phyloP scores from a whole-genome alignment of 2,329 filamentous ascomycete species.

The Alternaria arbusti region DNA sequence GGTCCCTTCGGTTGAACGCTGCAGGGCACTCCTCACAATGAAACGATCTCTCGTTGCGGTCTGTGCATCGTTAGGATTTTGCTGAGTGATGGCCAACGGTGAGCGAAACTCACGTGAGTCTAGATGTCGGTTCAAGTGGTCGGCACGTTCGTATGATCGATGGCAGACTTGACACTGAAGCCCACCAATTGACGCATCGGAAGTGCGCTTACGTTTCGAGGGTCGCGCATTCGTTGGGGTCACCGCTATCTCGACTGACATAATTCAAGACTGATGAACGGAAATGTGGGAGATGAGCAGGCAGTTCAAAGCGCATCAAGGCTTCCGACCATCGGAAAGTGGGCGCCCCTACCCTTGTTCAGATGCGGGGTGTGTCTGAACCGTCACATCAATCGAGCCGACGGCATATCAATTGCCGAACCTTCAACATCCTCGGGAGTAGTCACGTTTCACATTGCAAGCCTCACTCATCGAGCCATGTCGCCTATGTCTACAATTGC shows the following conservation, averaged over 20 bases:
- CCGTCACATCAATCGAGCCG: background rate
- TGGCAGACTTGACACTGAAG: slow-evolving; percentile 37
- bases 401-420: background rate
- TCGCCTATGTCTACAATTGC: background rate
- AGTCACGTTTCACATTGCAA: background rate
- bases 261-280: background rate
- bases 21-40: slow-evolving; percentile 37
- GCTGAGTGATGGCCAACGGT: background rate
- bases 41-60: slow-evolving; percentile 39
- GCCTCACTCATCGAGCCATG: background rate
- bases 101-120: slow-evolving; percentile 29
- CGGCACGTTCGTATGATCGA: slow-evolving; percentile 35
- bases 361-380: background rate
- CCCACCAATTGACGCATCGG: background rate
- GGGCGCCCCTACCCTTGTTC: background rate
- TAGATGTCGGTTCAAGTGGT: slow-evolving; percentile 41
- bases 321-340: background rate
- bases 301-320: background rate
- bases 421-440: background rate
- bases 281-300: background rate
- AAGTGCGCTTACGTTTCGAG: slow-evolving; percentile 9
- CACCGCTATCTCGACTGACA: background rate
- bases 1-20: slow-evolving; percentile 37
- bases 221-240: slow-evolving; percentile 1
- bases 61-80: background rate